Base-by-base conservation (phyloP, 805 yeast genomes). In the Saccharomycopsis oosterbeekiorum region DNA sequence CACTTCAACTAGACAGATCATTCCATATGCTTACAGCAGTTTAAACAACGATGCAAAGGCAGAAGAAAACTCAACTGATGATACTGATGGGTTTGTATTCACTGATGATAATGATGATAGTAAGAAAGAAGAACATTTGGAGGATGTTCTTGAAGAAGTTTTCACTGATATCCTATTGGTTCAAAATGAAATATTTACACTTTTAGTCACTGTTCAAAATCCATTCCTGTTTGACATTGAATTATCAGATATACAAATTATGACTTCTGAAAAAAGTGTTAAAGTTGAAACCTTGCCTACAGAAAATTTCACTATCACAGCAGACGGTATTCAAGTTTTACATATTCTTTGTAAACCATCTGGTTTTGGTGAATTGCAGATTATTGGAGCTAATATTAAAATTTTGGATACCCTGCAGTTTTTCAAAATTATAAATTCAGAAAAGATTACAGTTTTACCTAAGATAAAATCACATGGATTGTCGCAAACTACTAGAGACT, bases 151-250 rank as follows among this genome's bases (percentile, higher is more conserved):
- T 29, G 60, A 67, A 15, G 63, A 62, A 12, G 56, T 63, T 36
- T 42, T 58, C n/a, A 60, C 59, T 19, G 61, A 63, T 60, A 67
- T 72, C 63, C 68, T 76, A 19, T 65, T 84, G 6, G 84, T 84
- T 17, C 81, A 81, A 65, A 88, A 84, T 40, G 96, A 90, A 59
- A 75, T 80, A 4, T 80, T 82, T 12, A 86, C 83, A 61, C 74
- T 88, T 17, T 69, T 75, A 5, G 73, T 89, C 1, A 73, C 76
- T 2, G 68, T 92, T 9, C 91, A 87, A 68, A 93, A 93, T 69
- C 96, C 97, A 9, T 89, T 83, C 73, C 80, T 81, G 5, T 89
- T 89, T 70, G 89, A 86, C 51, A 74, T 92, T 14, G 84, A 82
- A 43, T 73, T 92, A 4, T 75, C 76, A 19, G 79, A 79, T 37